These are phyloP conservation scores for Phytophthora kernoviae DNA, from an alignment of 352 stramenopile species.

Conservation along the genomic window DNA sequence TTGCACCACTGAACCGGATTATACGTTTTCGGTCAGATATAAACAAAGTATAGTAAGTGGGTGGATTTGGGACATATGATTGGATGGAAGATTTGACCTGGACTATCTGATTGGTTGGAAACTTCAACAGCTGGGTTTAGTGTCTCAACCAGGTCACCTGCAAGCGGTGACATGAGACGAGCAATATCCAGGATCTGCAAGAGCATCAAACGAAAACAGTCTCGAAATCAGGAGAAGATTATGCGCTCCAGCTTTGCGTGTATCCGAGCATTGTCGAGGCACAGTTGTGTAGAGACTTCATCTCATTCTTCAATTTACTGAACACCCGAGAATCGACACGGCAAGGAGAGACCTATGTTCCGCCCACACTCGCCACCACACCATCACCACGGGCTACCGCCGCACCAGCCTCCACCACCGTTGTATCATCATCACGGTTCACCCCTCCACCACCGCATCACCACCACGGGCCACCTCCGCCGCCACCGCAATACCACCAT, in stretches of 20 bases:
- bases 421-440: background rate
- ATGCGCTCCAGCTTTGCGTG: background rate
- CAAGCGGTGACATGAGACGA: background rate
- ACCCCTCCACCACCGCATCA: background rate
- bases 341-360: background rate
- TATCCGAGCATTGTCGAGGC: background rate
- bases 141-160: background rate
- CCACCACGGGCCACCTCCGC: background rate
- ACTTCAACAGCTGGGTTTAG: constrained; percentile 1
- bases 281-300: background rate
- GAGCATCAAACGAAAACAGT: background rate
- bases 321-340: background rate
- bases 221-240: background rate
- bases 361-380: background rate
- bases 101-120: background rate
- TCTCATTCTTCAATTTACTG: background rate
- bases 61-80: no score
- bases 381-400: background rate
- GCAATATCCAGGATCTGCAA: constrained; percentile 3
- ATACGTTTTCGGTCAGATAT: no score
- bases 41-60: no score
- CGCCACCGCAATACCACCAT: background rate
- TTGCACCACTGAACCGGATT: background rate
- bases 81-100: no score
- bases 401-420: background rate